These are phyloP conservation scores for Fusarium drepaniforme DNA, from an alignment of 2,329 filamentous ascomycete genomes.

Conservation along the genomic window DNA sequence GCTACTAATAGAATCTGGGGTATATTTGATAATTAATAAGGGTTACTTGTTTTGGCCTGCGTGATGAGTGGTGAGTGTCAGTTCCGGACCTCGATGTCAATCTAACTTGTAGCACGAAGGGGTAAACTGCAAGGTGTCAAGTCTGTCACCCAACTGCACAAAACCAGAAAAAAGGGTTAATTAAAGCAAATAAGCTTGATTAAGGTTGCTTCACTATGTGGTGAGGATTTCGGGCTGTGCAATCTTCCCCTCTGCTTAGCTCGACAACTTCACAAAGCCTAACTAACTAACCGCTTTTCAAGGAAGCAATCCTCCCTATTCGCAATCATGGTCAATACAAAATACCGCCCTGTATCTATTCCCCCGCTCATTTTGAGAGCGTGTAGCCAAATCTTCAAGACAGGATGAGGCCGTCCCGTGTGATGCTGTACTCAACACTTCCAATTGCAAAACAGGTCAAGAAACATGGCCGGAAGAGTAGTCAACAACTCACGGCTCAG, in stretches of 20 bases:
- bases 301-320: neutral
- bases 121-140: neutral
- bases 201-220: neutral
- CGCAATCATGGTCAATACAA: neutral
- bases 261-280: neutral
- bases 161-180: neutral
- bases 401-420: neutral
- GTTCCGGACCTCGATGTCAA: neutral
- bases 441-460: neutral
- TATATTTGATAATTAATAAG: neutral
- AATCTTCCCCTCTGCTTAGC: neutral
- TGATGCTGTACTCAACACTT: neutral
- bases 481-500: neutral
- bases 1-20: rapidly evolving
- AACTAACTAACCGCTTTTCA: neutral
- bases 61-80: neutral
- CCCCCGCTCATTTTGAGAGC: neutral
- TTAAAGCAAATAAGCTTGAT: neutral
- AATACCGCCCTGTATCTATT: too few species aligned
- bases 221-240: neutral
- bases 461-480: too few species aligned
- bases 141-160: neutral
- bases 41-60: neutral
- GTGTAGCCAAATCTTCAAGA: neutral
- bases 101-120: neutral